phyloP scores from a whole-genome alignment of 345 rosid genomes.

The Brassica incana region DNA sequence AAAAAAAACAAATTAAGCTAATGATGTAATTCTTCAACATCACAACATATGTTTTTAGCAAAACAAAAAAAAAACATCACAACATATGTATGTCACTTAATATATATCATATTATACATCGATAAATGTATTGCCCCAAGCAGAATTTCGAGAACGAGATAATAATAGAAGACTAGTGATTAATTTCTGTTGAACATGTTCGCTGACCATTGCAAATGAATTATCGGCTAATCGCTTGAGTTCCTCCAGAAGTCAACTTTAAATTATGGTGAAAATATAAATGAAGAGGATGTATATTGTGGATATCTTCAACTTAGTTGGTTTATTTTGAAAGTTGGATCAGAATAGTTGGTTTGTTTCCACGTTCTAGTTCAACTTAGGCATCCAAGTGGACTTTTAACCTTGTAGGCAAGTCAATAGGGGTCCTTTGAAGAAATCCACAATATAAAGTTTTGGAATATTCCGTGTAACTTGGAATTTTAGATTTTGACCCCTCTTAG shows the following conservation, averaged over 20 bases:
- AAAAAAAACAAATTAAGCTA: background rate
- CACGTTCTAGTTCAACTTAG: background rate
- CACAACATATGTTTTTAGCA: background rate
- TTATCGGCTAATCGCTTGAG: background rate
- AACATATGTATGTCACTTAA: background rate
- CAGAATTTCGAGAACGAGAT: background rate
- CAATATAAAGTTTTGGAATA: conserved; percentile 19
- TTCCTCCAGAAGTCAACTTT: background rate
- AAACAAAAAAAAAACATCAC: too few species aligned
- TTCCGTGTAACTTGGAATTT: conserved; percentile 18
- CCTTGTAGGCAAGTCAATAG: conserved; percentile 20
- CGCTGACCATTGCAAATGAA: background rate
- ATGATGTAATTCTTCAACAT: background rate
- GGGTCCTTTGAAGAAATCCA: conserved; percentile 31
- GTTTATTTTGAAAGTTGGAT: background rate
- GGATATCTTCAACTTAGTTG: too few species aligned
- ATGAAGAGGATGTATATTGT: background rate
- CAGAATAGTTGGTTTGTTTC: conserved; percentile 18
- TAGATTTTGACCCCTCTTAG: conserved; percentile 23
- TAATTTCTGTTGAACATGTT: background rate
- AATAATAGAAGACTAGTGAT: background rate
- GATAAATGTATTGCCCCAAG: background rate
- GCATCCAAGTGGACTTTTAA: background rate
- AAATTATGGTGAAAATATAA: background rate
- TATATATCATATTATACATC: background rate